Conservation (phyloP, 2,329 filamentous ascomycete species). For the Fonsecaea nubica region DNA sequence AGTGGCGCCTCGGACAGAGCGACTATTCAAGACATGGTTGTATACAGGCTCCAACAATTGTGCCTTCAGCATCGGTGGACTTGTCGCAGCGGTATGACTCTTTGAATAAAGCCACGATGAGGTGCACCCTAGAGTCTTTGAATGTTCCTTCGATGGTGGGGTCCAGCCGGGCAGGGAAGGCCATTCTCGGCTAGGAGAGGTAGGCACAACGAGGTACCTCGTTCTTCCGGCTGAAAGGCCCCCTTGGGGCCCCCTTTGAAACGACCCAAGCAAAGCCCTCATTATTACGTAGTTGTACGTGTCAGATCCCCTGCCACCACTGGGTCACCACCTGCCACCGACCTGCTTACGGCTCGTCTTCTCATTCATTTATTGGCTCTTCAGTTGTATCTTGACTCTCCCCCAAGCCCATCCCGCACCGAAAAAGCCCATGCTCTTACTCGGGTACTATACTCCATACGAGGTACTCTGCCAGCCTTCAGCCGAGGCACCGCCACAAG, state of each 20-base stretch:
- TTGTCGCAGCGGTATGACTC: constrained; percentile 9
- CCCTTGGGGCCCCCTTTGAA: neutral
- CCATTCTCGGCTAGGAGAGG: constrained; percentile 21
- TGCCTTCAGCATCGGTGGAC: constrained; percentile 19
- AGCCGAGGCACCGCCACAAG: constrained; percentile 35
- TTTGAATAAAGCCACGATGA: constrained; percentile 13
- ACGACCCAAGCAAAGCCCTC: neutral
- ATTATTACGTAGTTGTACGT: constrained; percentile 7
- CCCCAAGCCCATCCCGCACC: neutral
- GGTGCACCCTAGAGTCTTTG: constrained; percentile 16
- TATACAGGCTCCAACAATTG: constrained; percentile 22
- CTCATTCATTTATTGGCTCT: neutral
- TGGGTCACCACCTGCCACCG: neutral
- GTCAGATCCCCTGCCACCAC: neutral
- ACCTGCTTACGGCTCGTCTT: constrained; percentile 2
- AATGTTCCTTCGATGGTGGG: constrained; percentile 23
- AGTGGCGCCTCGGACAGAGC: constrained; percentile 36
- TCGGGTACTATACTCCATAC: neutral
- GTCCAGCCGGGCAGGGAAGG: constrained; percentile 12
- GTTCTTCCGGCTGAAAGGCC: constrained; percentile 3
- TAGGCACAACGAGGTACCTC: neutral
- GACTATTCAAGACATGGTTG: constrained; percentile 35
- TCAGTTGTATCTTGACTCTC: neutral
- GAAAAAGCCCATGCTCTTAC: neutral
- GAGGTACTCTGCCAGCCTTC: constrained; percentile 12